phyloP scores from a whole-genome alignment of 1,284 basidiomycete genomes.

The Leccinum solheimii region DNA sequence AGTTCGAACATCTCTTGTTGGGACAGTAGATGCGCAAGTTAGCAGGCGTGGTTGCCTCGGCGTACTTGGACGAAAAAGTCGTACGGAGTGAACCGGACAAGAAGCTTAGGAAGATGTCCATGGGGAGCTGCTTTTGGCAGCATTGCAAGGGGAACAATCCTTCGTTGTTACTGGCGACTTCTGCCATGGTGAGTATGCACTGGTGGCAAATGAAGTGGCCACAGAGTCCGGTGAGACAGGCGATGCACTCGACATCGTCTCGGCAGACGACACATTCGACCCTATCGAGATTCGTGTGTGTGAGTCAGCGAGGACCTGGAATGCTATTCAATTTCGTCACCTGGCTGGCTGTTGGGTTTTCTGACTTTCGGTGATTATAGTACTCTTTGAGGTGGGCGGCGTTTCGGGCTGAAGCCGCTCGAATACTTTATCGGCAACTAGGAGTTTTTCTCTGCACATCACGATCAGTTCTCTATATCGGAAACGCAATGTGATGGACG shows the following conservation, averaged over 20 bases:
- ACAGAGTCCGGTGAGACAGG: conserved; percentile 34
- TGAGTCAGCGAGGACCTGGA: background rate
- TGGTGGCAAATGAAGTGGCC: conserved; percentile 40
- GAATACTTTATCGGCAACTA: conserved; percentile 8
- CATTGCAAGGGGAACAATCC: conserved; percentile 45
- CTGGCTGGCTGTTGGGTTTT: background rate
- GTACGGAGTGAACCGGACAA: conserved; percentile 28
- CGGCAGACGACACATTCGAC: conserved; percentile 28
- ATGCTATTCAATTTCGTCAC: background rate
- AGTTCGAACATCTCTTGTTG: conserved; percentile 38
- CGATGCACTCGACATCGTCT: conserved; percentile 11
- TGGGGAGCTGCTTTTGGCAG: conserved; percentile 38
- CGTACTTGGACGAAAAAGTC: conserved; percentile 33
- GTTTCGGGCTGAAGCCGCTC: background rate
- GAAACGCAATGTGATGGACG: background rate
- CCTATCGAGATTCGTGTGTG: conserved; percentile 5
- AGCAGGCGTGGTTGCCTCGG: conserved; percentile 35
- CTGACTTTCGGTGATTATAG: background rate
- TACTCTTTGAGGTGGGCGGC: background rate
- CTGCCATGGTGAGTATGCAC: conserved; percentile 41
- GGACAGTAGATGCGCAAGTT: conserved; percentile 44
- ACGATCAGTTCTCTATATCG: background rate
- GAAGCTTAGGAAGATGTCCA: conserved; percentile 29
- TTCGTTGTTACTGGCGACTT: conserved; percentile 40
- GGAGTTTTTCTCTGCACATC: conserved; percentile 14